Evolutionary conservation across 345 rosid species (phyloP).

Genomic region (Ceriops tagal): DNA sequence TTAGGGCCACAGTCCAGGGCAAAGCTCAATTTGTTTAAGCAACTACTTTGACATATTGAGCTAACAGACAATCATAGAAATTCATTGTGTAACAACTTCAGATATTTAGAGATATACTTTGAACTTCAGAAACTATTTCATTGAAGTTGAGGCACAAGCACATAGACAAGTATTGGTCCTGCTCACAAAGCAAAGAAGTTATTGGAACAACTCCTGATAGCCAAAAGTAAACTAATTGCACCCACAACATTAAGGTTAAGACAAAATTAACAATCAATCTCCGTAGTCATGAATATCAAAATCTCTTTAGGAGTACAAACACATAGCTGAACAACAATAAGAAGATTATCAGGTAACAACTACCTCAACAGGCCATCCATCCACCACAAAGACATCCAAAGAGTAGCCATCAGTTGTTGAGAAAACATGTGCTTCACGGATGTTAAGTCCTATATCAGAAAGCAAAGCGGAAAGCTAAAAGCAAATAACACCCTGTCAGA

Average conservation of each 20-base stretch:
- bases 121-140: background rate
- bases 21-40: slow-evolving; percentile 12
- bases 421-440: slow-evolving; percentile 81
- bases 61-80: background rate
- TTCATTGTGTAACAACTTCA: background rate
- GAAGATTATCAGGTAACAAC: background rate
- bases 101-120: background rate
- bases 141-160: background rate
- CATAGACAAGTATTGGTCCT: background rate
- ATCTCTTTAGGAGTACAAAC: background rate
- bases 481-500: slow-evolving; percentile 26
- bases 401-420: slow-evolving; percentile 77
- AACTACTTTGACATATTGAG: slow-evolving; percentile 8
- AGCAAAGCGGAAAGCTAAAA: slow-evolving; percentile 72
- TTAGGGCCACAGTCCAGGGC: slow-evolving; percentile 29
- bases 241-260: background rate
- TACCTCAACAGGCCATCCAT: slow-evolving; percentile 72
- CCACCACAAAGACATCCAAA: slow-evolving; percentile 73
- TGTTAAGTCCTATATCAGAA: slow-evolving; percentile 71
- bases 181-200: slow-evolving; percentile 1
- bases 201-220: background rate
- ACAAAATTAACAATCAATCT: background rate
- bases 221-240: background rate
- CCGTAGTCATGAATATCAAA: background rate
- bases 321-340: background rate